A percentile compares a stretch with the other conserved stretches of the same genome.
Evolutionary conservation across 2,329 filamentous ascomycete genomes (phyloP).

Genomic region (Ploettnerulaceae sp.): DNA sequence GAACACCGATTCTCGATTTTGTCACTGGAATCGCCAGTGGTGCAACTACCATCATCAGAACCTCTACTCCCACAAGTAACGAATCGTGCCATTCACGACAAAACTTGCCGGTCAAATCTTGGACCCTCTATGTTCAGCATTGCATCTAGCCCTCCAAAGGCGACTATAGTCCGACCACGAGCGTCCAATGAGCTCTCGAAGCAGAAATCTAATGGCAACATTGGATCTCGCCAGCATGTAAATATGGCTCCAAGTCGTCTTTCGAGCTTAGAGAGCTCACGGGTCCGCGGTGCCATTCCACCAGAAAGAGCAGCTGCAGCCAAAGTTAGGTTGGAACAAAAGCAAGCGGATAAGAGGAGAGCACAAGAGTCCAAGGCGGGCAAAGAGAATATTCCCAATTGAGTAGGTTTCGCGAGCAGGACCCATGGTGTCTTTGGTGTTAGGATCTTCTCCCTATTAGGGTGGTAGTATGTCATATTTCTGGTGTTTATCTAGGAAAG

Average conservation of each 20-base stretch:
- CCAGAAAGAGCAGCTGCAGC: conserved; percentile 35
- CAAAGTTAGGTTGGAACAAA: conserved; percentile 32
- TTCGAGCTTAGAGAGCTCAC: conserved; percentile 21
- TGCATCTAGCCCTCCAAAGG: conserved; percentile 30
- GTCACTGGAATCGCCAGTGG: conserved; percentile 17
- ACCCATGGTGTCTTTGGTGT: neutral
- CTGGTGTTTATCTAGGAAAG: neutral
- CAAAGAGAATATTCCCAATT: conserved; percentile 27
- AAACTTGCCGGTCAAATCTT: conserved; percentile 22
- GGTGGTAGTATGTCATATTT: neutral
- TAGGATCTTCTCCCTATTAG: no score
- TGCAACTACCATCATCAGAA: conserved; percentile 21
- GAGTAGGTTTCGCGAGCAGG: conserved; percentile 1
- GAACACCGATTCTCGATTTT: conserved; percentile 20
- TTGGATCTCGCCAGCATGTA: conserved; percentile 3
- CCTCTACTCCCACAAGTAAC: conserved; percentile 15
- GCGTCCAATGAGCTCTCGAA: conserved; percentile 13
- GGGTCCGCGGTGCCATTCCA: conserved; percentile 24
- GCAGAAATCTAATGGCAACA: conserved; percentile 18
- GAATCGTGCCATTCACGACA: conserved; percentile 20
- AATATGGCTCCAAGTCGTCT: conserved; percentile 20
- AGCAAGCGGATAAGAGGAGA: conserved; percentile 30
- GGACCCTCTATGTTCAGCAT: conserved; percentile 30
- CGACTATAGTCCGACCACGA: conserved; percentile 19
- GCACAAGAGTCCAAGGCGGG: conserved; percentile 15